Percentiles rank a stretch among this genome's conserved stretches.
phyloP scores from a whole-genome alignment of 1,284 basidiomycete genomes.

The Tilletia caries region DNA sequence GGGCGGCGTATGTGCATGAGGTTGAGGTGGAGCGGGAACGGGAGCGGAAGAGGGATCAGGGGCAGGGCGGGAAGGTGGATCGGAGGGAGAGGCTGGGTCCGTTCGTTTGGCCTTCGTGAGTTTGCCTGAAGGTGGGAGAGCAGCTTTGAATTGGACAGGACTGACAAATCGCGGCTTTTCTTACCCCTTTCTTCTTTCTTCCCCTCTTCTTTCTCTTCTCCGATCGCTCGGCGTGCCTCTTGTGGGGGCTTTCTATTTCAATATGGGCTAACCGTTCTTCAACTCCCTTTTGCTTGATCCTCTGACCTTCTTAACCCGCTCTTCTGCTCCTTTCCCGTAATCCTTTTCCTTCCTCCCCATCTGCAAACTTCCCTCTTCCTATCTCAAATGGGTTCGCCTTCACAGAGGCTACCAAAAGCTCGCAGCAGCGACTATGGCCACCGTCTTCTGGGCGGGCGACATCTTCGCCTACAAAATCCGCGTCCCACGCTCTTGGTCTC shows the following conservation, averaged over 20 bases:
- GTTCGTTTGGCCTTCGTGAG: conserved; percentile 49
- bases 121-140: not conserved
- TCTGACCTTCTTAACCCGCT: too few relatives aligned
- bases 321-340: not conserved
- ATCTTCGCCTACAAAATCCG: conserved; percentile 72
- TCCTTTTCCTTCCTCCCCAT: too few relatives aligned
- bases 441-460: conserved; percentile 52
- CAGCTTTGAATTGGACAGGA: too few relatives aligned
- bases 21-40: conserved; percentile 24
- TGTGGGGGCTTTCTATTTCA: too few relatives aligned
- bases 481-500: conserved; percentile 13
- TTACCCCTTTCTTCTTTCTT: too few relatives aligned
- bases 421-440: conserved; percentile 54
- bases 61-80: conserved; percentile 4
- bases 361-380: too few relatives aligned
- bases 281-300: too few relatives aligned
- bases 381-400: not conserved
- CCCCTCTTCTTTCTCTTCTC: too few relatives aligned
- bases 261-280: too few relatives aligned
- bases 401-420: conserved; percentile 47
- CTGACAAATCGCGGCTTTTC: too few relatives aligned
- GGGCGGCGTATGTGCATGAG: conserved; percentile 44
- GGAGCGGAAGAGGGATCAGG: conserved; percentile 13
- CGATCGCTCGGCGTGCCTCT: too few relatives aligned
- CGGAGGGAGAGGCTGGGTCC: conserved; percentile 39